These are phyloP conservation scores for Apium graveolens DNA, from an alignment of 129 eudicot species.

Conservation along the genomic window DNA sequence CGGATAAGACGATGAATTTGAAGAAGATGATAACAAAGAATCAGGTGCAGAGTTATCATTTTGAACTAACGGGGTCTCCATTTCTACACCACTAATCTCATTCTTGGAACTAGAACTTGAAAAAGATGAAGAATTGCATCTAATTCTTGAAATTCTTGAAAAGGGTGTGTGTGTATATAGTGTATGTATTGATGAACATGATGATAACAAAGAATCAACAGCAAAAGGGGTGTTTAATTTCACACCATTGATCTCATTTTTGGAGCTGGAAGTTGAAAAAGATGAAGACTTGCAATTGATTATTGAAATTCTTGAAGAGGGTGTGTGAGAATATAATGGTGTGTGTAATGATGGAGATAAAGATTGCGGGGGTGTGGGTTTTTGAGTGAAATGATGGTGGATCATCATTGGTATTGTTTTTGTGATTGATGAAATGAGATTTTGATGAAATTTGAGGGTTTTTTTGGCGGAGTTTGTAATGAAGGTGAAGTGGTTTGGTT, in stretches of 20 bases:
- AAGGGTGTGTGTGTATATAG: too few species aligned
- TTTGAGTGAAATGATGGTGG: conserved; percentile 8
- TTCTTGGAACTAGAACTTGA: neutral
- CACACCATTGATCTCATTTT: neutral
- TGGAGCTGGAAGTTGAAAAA: neutral
- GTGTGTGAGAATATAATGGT: neutral
- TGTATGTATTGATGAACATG: neutral
- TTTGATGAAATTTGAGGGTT: neutral
- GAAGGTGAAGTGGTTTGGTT: neutral
- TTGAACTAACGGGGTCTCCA: neutral
- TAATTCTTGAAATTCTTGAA: neutral
- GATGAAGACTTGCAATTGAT: conserved; percentile 3
- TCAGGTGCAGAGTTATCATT: neutral
- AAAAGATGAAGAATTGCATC: conserved; percentile 7
- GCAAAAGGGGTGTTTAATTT: neutral
- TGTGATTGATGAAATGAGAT: neutral
- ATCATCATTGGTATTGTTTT: conserved; percentile 10
- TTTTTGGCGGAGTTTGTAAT: neutral
- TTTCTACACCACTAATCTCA: neutral
- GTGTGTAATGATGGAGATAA: neutral
- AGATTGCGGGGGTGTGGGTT: neutral
- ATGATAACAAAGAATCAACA: neutral
- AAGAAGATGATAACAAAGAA: neutral
- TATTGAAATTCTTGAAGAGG: neutral
- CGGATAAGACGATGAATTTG: conserved; percentile 34